Conservation (phyloP, 768 basidiomycete genomes). For the Cystobasidium ongulense region DNA sequence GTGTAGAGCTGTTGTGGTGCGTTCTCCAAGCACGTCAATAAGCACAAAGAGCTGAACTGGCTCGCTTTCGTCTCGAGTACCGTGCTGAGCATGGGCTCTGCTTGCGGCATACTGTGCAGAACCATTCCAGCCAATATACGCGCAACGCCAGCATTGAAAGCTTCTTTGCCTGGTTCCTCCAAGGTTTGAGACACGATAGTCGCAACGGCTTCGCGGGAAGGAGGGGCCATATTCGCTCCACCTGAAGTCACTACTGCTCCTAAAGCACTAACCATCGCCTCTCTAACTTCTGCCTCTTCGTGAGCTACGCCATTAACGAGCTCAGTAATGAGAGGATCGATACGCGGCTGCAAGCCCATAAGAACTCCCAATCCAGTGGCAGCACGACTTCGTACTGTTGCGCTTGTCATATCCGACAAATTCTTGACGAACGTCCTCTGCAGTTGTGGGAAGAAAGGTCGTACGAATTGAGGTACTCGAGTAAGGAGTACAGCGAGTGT, state of each 20-base stretch:
- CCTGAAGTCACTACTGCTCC: constrained; percentile 63
- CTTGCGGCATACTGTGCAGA: not conserved
- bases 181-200: constrained; percentile 75
- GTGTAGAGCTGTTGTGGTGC: constrained; percentile 59
- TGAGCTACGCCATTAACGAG: constrained; percentile 47
- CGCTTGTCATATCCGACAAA: constrained; percentile 66
- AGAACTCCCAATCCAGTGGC: constrained; percentile 76
- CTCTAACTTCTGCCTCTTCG: constrained; percentile 58
- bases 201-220: constrained; percentile 61
- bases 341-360: constrained; percentile 81
- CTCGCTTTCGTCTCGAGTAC: constrained; percentile 67
- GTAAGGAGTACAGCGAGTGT: constrained; percentile 78
- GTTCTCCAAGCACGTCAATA: constrained; percentile 44
- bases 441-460: constrained; percentile 96
- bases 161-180: constrained; percentile 57
- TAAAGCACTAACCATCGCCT: constrained; percentile 66
- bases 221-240: constrained; percentile 68
- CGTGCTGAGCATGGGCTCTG: constrained; percentile 45
- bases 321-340: constrained; percentile 86
- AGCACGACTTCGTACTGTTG: constrained; percentile 69
- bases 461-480: constrained; percentile 77
- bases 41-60: constrained; percentile 43
- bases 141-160: not conserved
- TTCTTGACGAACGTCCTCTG: constrained; percentile 96
- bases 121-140: constrained; percentile 30